Conservation (phyloP, 371 early-diverging fungal genomes). For the Coemansia sp. region DNA sequence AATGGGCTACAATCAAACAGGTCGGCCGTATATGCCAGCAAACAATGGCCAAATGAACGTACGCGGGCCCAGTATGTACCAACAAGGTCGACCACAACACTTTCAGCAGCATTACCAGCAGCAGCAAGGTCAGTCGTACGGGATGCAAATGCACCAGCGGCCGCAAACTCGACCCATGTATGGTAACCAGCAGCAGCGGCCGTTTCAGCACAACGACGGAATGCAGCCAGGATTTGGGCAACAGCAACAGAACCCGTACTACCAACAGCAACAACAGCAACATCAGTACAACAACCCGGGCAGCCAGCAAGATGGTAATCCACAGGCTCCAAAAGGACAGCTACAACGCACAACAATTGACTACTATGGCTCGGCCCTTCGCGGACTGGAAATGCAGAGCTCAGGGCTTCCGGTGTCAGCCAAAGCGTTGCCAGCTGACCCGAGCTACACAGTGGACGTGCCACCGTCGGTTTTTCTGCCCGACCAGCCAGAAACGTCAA, state of each 20-base stretch:
- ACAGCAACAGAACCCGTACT: conserved; percentile 8
- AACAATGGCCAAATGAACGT: conserved; percentile 8
- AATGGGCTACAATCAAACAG: background rate
- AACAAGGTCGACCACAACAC: conserved; percentile 12
- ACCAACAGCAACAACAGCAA: conserved; percentile 6
- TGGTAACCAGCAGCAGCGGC: conserved; percentile 10
- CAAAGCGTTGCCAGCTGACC: conserved; percentile 75
- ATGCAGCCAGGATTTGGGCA: background rate
- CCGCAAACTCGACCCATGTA: background rate
- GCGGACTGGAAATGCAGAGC: conserved; percentile 69
- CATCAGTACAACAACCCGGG: background rate
- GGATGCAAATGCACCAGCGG: background rate
- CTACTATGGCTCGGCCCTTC: conserved; percentile 83
- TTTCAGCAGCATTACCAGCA: background rate
- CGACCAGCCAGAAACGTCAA: conserved; percentile 76
- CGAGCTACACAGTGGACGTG: conserved; percentile 86
- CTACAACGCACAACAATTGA: conserved; percentile 96
- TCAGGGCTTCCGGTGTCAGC: conserved; percentile 19
- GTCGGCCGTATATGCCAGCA: background rate
- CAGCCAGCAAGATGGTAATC: conserved; percentile 6
- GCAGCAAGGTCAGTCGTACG: conserved; percentile 18
- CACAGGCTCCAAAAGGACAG: conserved; percentile 59
- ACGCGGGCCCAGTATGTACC: background rate
- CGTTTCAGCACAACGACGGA: background rate
- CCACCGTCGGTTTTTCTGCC: conserved; percentile 81